A percentile compares a stretch with the other conserved stretches of the same genome.
phyloP scores from a whole-genome alignment of 805 yeast species.

The Schwanniomyces sp. region DNA sequence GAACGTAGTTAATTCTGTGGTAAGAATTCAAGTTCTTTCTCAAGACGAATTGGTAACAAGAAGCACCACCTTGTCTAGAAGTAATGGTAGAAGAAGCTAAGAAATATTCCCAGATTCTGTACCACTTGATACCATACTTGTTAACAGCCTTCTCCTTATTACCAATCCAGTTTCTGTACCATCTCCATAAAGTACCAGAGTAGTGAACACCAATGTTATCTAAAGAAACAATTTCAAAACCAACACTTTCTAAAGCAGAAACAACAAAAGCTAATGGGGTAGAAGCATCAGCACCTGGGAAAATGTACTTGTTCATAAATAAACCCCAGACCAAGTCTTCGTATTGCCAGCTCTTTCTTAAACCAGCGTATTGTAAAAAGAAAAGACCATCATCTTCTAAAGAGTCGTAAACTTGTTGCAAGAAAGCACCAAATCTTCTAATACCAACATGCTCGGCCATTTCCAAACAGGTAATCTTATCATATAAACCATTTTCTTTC shows the following conservation, averaged over 20 bases:
- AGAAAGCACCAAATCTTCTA: slow-evolving; percentile 72
- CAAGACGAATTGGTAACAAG: slow-evolving; percentile 86
- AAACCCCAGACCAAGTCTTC: slow-evolving; percentile 94
- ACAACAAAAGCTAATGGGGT: slow-evolving; percentile 87
- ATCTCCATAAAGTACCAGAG: slow-evolving; percentile 87
- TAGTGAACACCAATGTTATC: slow-evolving; percentile 93
- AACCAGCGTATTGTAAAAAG: slow-evolving; percentile 85
- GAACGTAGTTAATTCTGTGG: slow-evolving; percentile 80
- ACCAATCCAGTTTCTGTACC: slow-evolving; percentile 93
- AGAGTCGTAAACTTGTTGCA: slow-evolving; percentile 79
- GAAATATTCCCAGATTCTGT: slow-evolving; percentile 90
- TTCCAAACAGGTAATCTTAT: slow-evolving; percentile 87
- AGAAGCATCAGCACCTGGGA: slow-evolving; percentile 97
- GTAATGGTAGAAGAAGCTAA: slow-evolving; percentile 79
- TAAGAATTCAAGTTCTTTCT: slow-evolving; percentile 86
- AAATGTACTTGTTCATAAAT: slow-evolving; percentile 92
- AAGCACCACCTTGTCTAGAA: slow-evolving; percentile 91
- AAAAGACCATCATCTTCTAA: slow-evolving; percentile 90
- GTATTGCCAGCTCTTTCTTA: slow-evolving; percentile 91
- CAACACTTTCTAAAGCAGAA: slow-evolving; percentile 74
- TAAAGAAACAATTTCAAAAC: slow-evolving; percentile 79
- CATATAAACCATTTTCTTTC: slow-evolving; percentile 51
- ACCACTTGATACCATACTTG: slow-evolving; percentile 89
- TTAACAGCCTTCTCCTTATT: slow-evolving; percentile 73
- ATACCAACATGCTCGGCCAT: slow-evolving; percentile 98